Conservation (phyloP, 208 protist genomes). For the Leishmania tropica region DNA sequence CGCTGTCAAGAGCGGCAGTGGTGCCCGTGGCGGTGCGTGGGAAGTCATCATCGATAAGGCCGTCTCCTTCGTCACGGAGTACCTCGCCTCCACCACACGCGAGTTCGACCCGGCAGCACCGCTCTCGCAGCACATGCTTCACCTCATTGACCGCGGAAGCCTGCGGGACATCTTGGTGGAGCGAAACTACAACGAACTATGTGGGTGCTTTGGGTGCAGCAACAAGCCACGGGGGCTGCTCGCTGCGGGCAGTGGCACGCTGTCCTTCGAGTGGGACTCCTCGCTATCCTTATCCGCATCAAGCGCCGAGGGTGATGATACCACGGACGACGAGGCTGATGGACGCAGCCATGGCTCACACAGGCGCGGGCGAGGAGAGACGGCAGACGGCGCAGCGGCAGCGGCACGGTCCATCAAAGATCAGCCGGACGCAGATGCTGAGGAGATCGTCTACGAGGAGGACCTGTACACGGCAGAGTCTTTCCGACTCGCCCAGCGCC, state of each 20-base stretch:
- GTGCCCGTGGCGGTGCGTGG: slow-evolving; percentile 47
- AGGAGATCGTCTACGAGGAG: slow-evolving; percentile 72
- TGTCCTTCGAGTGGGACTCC: slow-evolving; percentile 23
- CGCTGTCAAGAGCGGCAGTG: not conserved
- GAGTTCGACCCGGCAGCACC: slow-evolving; percentile 42
- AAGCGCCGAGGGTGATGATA: slow-evolving; percentile 10
- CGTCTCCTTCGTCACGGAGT: slow-evolving; percentile 48
- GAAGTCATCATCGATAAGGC: slow-evolving; percentile 73
- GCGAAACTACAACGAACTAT: slow-evolving; percentile 64
- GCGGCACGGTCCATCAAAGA: not conserved
- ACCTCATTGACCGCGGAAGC: slow-evolving; percentile 51
- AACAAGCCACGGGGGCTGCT: slow-evolving; percentile 39
- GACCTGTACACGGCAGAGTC: slow-evolving; percentile 56
- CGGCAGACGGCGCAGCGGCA: not conserved
- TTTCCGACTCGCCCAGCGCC: slow-evolving; percentile 57
- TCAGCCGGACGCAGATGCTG: slow-evolving; percentile 14
- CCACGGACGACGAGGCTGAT: slow-evolving; percentile 9
- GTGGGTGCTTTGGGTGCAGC: slow-evolving; percentile 67
- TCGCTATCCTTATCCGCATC: slow-evolving; percentile 7
- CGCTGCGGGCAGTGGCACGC: not conserved
- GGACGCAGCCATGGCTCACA: not conserved
- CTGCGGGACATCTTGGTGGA: slow-evolving; percentile 70
- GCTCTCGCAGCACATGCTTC: slow-evolving; percentile 56
- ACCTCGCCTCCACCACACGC: slow-evolving; percentile 45
- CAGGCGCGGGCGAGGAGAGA: not conserved